These are phyloP conservation scores for Metschnikowia cubensis DNA, from an alignment of 805 yeast species.

Conservation along the genomic window DNA sequence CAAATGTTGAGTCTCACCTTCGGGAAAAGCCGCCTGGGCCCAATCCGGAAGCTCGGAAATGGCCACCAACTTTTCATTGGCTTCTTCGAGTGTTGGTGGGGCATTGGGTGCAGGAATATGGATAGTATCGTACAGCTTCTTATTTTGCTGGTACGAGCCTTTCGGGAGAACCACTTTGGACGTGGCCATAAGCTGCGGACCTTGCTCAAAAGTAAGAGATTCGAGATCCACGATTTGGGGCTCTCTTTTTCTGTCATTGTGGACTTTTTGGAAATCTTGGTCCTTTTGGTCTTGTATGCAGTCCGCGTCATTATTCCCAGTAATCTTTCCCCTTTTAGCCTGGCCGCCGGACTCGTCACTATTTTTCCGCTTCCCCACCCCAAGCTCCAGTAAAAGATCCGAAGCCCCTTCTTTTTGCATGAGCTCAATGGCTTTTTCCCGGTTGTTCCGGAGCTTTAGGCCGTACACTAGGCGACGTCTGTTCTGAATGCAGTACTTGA, in stretches of 20 bases:
- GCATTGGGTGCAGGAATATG: constrained; percentile 81
- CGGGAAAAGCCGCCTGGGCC: constrained; percentile 75
- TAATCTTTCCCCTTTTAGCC: neutral
- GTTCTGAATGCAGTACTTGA: constrained; percentile 47
- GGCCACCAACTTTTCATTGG: constrained; percentile 46
- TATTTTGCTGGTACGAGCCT: constrained; percentile 75
- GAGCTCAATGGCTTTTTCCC: constrained; percentile 34
- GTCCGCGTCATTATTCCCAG: too few species aligned
- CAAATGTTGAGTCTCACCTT: constrained; percentile 57
- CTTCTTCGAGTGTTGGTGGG: constrained; percentile 35
- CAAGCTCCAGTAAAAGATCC: constrained; percentile 41
- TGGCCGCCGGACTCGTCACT: neutral
- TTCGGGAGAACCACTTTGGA: constrained; percentile 71
- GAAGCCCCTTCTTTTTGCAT: constrained; percentile 43
- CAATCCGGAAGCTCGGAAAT: constrained; percentile 71
- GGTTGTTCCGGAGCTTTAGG: constrained; percentile 37
- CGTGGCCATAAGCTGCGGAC: constrained; percentile 62
- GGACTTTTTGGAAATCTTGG: too few species aligned
- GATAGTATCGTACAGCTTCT: constrained; percentile 78
- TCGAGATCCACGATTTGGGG: constrained; percentile 64
- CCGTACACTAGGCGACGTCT: constrained; percentile 53
- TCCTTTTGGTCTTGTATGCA: too few species aligned
- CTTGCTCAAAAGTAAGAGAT: constrained; percentile 64
- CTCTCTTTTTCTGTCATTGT: constrained; percentile 17
- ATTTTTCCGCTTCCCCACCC: constrained; percentile 18